Evolutionary conservation across 306 rosid species (phyloP).

Genomic region (Prunus dulcis): DNA sequence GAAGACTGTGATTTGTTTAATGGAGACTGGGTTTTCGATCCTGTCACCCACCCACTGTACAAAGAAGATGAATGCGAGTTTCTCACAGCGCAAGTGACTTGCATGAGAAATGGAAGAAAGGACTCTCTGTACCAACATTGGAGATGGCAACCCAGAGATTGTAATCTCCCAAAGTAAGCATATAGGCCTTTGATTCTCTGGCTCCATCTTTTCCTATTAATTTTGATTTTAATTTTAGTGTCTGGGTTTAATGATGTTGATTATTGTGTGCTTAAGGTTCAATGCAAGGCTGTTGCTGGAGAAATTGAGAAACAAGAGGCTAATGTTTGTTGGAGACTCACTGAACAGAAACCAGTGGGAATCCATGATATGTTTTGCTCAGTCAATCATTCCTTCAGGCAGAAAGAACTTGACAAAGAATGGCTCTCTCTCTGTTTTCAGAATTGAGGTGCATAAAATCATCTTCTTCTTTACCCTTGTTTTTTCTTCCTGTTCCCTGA

Average conservation of each 20-base stretch:
- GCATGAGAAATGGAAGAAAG: slow-evolving; percentile 82
- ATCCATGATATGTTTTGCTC: slow-evolving; percentile 91
- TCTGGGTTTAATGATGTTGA: neutral
- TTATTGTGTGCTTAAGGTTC: slow-evolving; percentile 42
- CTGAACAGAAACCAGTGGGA: slow-evolving; percentile 98
- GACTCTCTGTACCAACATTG: slow-evolving; percentile 85
- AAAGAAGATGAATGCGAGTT: slow-evolving; percentile 88
- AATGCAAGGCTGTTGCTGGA: slow-evolving; percentile 76
- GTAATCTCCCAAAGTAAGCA: slow-evolving; percentile 78
- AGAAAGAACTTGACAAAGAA: slow-evolving; percentile 57
- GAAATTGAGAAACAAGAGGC: slow-evolving; percentile 90
- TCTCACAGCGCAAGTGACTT: slow-evolving; percentile 80
- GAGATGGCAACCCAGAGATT: slow-evolving; percentile 93
- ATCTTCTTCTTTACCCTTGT: neutral
- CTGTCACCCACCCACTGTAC: slow-evolving; percentile 68
- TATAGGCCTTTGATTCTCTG: too few relatives aligned
- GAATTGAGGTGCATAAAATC: slow-evolving; percentile 57
- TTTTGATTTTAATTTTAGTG: neutral
- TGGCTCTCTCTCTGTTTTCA: slow-evolving; percentile 76
- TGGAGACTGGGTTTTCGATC: slow-evolving; percentile 87
- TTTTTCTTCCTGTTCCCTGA: too few relatives aligned
- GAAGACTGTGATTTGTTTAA: slow-evolving; percentile 80
- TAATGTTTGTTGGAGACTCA: slow-evolving; percentile 98
- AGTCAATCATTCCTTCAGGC: slow-evolving; percentile 63
- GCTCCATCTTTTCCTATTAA: neutral